Evolutionary conservation across 2,329 filamentous ascomycete genomes (phyloP).

Genomic region (Acrocalymma vagum): DNA sequence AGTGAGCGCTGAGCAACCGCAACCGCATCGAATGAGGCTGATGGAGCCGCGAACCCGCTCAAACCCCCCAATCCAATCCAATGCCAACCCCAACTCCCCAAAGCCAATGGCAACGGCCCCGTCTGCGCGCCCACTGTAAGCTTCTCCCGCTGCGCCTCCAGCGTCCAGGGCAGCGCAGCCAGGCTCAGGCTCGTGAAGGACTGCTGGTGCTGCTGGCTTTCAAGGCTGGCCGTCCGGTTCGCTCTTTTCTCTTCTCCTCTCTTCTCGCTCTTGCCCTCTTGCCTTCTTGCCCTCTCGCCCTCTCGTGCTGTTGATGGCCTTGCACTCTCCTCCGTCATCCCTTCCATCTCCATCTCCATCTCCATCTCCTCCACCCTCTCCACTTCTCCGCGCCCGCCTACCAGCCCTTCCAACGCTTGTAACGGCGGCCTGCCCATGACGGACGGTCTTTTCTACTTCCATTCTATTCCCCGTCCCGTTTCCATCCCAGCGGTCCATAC

Average conservation of each 20-base stretch:
- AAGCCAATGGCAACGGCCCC: background rate
- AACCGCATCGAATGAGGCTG: too few species aligned
- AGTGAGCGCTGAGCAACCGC: too few species aligned
- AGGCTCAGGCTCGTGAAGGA: conserved; percentile 7
- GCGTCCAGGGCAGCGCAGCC: conserved; percentile 4
- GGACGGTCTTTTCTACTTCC: too few species aligned
- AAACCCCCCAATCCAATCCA: too few species aligned
- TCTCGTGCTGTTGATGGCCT: background rate
- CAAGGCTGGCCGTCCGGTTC: background rate
- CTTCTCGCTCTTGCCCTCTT: background rate
- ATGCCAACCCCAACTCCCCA: too few species aligned
- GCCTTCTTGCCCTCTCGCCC: background rate
- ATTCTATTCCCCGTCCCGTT: too few species aligned
- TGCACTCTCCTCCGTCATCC: conserved; percentile 13
- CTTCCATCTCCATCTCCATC: conserved; percentile 22
- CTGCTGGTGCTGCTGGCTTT: background rate
- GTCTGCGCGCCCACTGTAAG: conserved; percentile 5
- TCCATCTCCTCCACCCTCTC: conserved; percentile 3
- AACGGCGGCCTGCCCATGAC: conserved; percentile 3
- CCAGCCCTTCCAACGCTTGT: conserved; percentile 14
- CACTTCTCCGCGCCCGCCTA: conserved; percentile 10
- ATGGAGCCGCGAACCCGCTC: too few species aligned
- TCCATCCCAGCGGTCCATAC: background rate
- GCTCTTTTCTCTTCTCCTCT: too few species aligned
- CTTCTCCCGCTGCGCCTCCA: conserved; percentile 16